These are phyloP conservation scores for Lactifluus hygrophoroides DNA, from an alignment of 768 basidiomycete species.

Conservation along the genomic window DNA sequence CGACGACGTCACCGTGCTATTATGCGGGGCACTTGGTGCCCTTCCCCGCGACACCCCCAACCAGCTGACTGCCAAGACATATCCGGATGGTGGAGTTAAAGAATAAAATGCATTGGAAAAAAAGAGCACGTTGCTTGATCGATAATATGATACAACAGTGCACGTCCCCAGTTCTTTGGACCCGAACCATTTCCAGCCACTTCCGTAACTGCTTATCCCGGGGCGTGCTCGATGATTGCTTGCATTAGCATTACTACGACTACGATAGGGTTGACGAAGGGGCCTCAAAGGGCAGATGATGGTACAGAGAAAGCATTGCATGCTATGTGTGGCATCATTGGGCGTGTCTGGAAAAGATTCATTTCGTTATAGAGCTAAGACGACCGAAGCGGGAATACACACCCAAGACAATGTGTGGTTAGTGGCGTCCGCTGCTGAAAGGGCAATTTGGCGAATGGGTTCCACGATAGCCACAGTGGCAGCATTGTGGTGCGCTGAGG, in stretches of 20 bases:
- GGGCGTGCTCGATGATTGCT: not conserved
- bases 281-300: not conserved
- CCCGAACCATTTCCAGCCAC: not conserved
- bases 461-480: slow-evolving; percentile 62
- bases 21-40: not conserved
- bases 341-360: not conserved
- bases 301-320: slow-evolving; percentile 21
- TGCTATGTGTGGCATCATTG: slow-evolving; percentile 4
- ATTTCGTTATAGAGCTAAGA: not conserved
- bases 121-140: slow-evolving; percentile 6
- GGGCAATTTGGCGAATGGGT: slow-evolving; percentile 46
- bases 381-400: not conserved
- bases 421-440: slow-evolving; percentile 35
- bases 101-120: not conserved
- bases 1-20: slow-evolving; percentile 7
- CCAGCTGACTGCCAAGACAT: not conserved
- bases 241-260: slow-evolving; percentile 12
- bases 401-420: slow-evolving; percentile 17
- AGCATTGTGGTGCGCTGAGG: slow-evolving; percentile 57
- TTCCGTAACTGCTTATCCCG: not conserved
- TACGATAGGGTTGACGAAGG: slow-evolving; percentile 1
- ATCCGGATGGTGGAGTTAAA: not conserved
- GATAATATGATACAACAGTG: slow-evolving; percentile 15
- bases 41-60: not conserved
- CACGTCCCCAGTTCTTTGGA: not conserved